These are phyloP conservation scores for Colletotrichum cordylinicola DNA, from an alignment of 2,329 filamentous ascomycete genomes.

Conservation along the genomic window DNA sequence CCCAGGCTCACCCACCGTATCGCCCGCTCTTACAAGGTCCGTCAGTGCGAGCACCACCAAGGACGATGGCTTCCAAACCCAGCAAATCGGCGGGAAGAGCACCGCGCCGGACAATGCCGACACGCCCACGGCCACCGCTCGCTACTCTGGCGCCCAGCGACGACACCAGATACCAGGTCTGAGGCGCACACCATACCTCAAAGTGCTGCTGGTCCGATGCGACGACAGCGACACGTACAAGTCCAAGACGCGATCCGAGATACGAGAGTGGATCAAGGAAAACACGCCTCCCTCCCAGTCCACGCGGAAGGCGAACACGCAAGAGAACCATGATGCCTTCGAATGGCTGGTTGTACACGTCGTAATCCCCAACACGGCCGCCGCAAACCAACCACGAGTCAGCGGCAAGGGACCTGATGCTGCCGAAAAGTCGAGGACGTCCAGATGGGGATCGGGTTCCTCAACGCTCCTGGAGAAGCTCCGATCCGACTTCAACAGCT, in stretches of 20 bases:
- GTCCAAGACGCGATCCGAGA: constrained; percentile 73
- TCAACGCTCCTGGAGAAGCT: constrained; percentile 90
- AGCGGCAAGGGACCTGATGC: constrained; percentile 59
- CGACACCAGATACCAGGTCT: constrained; percentile 95
- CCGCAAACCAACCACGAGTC: constrained; percentile 77
- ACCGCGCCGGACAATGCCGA: constrained; percentile 45
- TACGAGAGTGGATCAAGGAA: constrained; percentile 90
- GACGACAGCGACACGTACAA: constrained; percentile 98
- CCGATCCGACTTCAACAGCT: constrained; percentile 85
- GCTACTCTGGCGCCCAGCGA: constrained; percentile 57
- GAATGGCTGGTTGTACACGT: constrained; percentile 97
- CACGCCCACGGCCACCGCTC: constrained; percentile 13
- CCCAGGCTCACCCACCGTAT: constrained; percentile 35
- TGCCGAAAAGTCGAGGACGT: constrained; percentile 70
- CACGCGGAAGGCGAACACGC: constrained; percentile 64
- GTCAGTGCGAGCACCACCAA: constrained; percentile 35
- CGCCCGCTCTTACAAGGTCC: constrained; percentile 32
- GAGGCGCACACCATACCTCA: constrained; percentile 91
- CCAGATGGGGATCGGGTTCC: constrained; percentile 80
- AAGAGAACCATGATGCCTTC: constrained; percentile 94
- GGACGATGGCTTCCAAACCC: constrained; percentile 68
- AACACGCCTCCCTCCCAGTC: constrained; percentile 67
- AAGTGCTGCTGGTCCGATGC: constrained; percentile 86
- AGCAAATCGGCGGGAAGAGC: constrained; percentile 48
- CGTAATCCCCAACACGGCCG: constrained; percentile 83